phyloP scores from a whole-genome alignment of 352 stramenopile genomes.

The Globisporangium yorkense region DNA sequence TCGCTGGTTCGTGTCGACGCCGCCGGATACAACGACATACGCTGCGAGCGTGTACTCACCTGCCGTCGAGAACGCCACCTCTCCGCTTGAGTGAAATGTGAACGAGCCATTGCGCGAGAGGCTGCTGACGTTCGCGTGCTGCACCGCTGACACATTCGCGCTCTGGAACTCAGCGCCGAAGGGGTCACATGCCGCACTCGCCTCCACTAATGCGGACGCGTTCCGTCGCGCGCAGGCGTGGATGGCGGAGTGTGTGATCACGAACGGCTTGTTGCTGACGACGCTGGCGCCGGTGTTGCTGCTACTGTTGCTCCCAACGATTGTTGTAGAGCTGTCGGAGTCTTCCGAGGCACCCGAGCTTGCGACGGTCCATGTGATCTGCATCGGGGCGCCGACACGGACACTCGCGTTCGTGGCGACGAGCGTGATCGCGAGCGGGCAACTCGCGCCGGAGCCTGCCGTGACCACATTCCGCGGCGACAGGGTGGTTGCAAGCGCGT shows the following conservation, averaged over 20 bases:
- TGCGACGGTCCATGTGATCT: conserved; percentile 18
- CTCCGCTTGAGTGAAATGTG: conserved; percentile 15
- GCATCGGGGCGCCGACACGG: conserved; percentile 9
- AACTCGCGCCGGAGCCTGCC: conserved; percentile 11
- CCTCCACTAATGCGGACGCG: neutral
- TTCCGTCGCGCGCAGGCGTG: conserved; percentile 15
- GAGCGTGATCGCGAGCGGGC: conserved; percentile 17
- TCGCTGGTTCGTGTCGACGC: conserved; percentile 6
- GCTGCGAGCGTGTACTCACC: conserved; percentile 26
- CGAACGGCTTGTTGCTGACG: neutral
- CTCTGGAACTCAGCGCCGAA: conserved; percentile 16
- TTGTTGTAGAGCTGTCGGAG: neutral
- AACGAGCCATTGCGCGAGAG: conserved; percentile 8
- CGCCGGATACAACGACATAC: conserved; percentile 24
- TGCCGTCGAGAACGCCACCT: conserved; percentile 19
- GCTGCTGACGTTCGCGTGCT: conserved; percentile 15
- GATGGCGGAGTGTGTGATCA: conserved; percentile 12
- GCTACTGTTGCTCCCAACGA: neutral
- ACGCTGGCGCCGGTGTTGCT: neutral
- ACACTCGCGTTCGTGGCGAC: neutral
- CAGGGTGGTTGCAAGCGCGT: conserved; percentile 11
- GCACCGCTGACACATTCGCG: conserved; percentile 15
- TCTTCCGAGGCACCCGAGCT: neutral
- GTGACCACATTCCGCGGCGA: conserved; percentile 12
- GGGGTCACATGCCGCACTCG: conserved; percentile 12